Percentiles rank a stretch among this genome's conserved stretches.
phyloP scores from a whole-genome alignment of 768 basidiomycete species.

The Auricularia auricula-judae region DNA sequence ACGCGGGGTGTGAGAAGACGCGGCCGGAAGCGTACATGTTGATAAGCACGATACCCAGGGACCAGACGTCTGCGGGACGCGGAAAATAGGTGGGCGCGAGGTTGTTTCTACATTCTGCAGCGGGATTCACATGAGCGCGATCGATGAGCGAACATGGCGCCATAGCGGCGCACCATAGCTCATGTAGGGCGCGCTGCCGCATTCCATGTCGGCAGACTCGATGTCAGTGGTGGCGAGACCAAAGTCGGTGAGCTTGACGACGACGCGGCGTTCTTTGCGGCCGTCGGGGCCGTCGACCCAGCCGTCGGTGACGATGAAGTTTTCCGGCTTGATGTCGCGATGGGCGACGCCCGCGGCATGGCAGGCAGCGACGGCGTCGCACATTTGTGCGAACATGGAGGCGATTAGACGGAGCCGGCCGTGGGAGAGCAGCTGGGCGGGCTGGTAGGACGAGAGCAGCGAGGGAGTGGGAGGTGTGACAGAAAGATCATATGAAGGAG shows the following conservation, averaged over 20 bases:
- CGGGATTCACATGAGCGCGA: background rate
- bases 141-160: background rate
- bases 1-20: background rate
- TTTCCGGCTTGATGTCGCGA: conserved; percentile 98
- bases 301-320: conserved; percentile 90
- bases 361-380: conserved; percentile 90
- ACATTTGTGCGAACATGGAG: conserved; percentile 99
- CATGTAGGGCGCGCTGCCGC: conserved; percentile 98
- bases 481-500: conserved; percentile 22
- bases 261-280: conserved; percentile 68
- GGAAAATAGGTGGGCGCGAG: conserved; percentile 89
- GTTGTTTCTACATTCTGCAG: conserved; percentile 92
- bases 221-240: conserved; percentile 85
- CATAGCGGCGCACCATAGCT: conserved; percentile 62
- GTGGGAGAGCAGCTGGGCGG: conserved; percentile 70
- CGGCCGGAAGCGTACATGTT: conserved; percentile 60
- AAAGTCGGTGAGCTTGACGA: conserved; percentile 96
- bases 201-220: conserved; percentile 92
- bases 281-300: conserved; percentile 43
- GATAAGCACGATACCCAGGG: conserved; percentile 95
- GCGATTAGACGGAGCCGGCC: conserved; percentile 87
- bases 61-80: conserved; percentile 96
- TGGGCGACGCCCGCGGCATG: conserved; percentile 88
- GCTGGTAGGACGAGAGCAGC: conserved; percentile 74
- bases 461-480: conserved; percentile 89